These are phyloP conservation scores for Aristolochia contorta DNA, from an alignment of 164 flowering plant genomes.

Conservation along the genomic window DNA sequence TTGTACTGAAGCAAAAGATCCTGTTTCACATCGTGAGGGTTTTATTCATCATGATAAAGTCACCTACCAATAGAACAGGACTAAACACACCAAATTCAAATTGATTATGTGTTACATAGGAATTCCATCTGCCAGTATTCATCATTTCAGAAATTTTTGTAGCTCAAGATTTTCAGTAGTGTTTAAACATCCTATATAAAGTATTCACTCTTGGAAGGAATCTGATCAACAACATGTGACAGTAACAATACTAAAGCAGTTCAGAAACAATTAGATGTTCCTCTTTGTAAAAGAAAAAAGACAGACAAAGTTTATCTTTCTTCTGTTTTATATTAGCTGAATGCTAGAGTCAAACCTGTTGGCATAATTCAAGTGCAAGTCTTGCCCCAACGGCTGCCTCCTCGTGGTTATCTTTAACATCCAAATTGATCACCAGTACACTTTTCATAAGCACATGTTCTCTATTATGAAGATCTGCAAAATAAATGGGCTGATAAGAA, in stretches of 20 bases:
- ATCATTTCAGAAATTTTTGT: not conserved
- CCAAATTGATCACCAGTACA: conserved; percentile 75
- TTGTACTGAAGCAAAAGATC: too few species aligned
- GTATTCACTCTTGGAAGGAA: not conserved
- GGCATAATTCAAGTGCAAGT: conserved; percentile 66
- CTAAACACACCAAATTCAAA: too few species aligned
- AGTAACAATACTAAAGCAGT: too few species aligned
- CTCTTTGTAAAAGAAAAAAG: too few species aligned
- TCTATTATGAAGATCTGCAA: conserved; percentile 73
- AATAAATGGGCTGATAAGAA: not conserved
- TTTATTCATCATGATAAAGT: too few species aligned
- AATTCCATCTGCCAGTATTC: too few species aligned
- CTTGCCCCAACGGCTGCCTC: conserved; percentile 92
- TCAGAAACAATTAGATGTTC: too few species aligned
- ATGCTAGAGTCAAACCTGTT: conserved; percentile 35
- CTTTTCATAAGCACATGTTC: conserved; percentile 62
- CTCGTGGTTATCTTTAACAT: conserved; percentile 97
- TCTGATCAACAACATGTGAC: not conserved
- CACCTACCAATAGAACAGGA: too few species aligned
- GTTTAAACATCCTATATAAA: not conserved
- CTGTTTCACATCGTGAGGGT: too few species aligned
- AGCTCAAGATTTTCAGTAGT: not conserved
- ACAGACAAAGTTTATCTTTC: too few species aligned
- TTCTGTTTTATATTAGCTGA: too few species aligned
- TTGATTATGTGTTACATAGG: too few species aligned